phyloP scores from a whole-genome alignment of 805 yeast species.

The Saturnispora diversa region DNA sequence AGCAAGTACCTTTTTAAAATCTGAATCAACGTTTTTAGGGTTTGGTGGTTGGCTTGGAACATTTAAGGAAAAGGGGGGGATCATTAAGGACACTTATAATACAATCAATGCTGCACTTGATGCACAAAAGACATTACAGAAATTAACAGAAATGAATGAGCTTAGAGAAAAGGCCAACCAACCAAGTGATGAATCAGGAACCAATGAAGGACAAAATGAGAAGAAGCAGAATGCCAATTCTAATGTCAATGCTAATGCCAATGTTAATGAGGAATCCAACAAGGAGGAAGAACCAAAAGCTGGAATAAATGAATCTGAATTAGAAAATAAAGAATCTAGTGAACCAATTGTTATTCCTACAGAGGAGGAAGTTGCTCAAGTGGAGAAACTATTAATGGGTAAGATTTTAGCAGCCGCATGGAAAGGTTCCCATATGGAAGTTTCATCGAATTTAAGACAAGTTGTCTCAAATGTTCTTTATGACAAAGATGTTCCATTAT shows the following conservation, averaged over 20 bases:
- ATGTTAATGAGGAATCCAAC: conserved; percentile 3
- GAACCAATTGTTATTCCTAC: conserved; percentile 36
- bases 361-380: conserved; percentile 56
- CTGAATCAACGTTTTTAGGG: conserved; percentile 72
- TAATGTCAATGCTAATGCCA: not conserved
- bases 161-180: conserved; percentile 22
- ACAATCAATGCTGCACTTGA: conserved; percentile 80
- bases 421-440: conserved; percentile 87
- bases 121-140: conserved; percentile 72
- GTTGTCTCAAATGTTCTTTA: conserved; percentile 71
- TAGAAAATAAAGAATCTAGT: too few relatives aligned
- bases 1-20: conserved; percentile 62
- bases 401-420: conserved; percentile 90
- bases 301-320: too few relatives aligned
- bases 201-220: not conserved
- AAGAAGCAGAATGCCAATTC: not conserved
- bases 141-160: conserved; percentile 66
- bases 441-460: conserved; percentile 67
- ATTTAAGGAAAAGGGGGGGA: conserved; percentile 75
- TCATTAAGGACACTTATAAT: conserved; percentile 75
- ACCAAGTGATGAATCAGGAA: not conserved
- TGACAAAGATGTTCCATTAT: conserved; percentile 54
- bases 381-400: conserved; percentile 77
- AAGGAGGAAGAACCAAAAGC: conserved; percentile 27
- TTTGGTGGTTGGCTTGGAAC: conserved; percentile 75